Percentiles rank a stretch among this genome's conserved stretches.
Conservation (phyloP, 2,329 filamentous ascomycete species). For the Talaromyces sp. region DNA sequence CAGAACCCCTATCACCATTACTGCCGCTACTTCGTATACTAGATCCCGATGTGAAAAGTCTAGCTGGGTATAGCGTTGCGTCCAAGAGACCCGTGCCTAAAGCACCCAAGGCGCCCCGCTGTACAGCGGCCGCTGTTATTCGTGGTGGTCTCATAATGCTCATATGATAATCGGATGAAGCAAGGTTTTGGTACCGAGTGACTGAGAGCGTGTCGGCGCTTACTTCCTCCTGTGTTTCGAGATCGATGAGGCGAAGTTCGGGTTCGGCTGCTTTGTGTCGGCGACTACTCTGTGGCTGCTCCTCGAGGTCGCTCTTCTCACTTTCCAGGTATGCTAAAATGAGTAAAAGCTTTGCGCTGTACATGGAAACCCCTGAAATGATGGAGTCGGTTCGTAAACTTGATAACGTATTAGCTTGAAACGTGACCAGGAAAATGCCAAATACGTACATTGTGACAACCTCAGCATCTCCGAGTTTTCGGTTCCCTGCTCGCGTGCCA, state of each 20-base stretch:
- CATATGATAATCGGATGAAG: conserved; percentile 88
- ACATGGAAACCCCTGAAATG: conserved; percentile 93
- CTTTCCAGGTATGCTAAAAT: conserved; percentile 86
- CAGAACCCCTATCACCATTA: conserved; percentile 57
- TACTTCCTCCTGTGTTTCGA: conserved; percentile 75
- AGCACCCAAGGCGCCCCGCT: conserved; percentile 72
- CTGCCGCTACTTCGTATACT: conserved; percentile 63
- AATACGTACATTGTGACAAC: conserved; percentile 84
- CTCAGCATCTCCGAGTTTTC: conserved; percentile 74
- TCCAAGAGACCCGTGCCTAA: conserved; percentile 79
- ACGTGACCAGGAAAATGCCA: neutral
- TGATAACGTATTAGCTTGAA: conserved; percentile 26
- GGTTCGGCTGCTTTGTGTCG: conserved; percentile 78
- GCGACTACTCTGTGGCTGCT: conserved; percentile 60
- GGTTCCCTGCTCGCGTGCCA: conserved; percentile 44
- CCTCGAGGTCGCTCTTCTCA: conserved; percentile 66
- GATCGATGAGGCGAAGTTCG: conserved; percentile 86
- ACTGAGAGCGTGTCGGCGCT: conserved; percentile 83
- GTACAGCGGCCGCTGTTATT: conserved; percentile 61
- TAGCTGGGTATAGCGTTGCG: conserved; percentile 79
- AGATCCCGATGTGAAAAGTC: conserved; percentile 81
- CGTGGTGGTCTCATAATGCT: conserved; percentile 75
- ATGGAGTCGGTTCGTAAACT: conserved; percentile 95
- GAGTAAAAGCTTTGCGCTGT: conserved; percentile 85
- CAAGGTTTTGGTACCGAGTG: conserved; percentile 80